Base-by-base conservation (phyloP, 2,329 filamentous ascomycete species). In the Fusarium burgessii region DNA sequence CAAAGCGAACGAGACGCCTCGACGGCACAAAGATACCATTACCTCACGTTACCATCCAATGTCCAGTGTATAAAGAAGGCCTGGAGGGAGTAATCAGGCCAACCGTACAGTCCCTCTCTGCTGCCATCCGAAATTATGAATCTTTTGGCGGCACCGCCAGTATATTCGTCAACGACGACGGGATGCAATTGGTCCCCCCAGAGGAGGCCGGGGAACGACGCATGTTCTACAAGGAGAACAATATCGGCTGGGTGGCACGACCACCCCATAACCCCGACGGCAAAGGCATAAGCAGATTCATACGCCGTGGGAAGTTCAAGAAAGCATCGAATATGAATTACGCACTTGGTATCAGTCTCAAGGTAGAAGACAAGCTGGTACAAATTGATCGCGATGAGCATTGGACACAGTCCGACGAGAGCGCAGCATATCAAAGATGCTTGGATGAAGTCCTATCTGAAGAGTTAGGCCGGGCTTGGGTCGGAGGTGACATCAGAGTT, bases 291-390 rank as follows among this genome's bases (percentile, higher is more conserved):
- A 79, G 79, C 14, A 81, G 81, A 13, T 90, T 90, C 76, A 72
- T 87, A 6, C 83, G 88, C 25, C 83, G 83, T 25, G 88, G 88
- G 36, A 89, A 89, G 71, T 90, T 90, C 82, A 90, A 90, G 80
- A 90, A 90, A 77, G 87, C 88, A 1, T 89, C 86, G 23, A 91
- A 91, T 80, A 91, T 91, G 89, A 91, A 91, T 77, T 91, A 88
- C 63, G 87, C 84, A 2, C 79, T 91, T 27, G 83, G 83, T 47
- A 78, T 89, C 46, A 87, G 85, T 57, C 84, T 85, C 68, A 81
- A 83, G 13, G 84, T 90, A 5, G 89, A 91, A 73, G 83, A 85
- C 20, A 83, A 84, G 36, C 73, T 89, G 15, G 75, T 78, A 9
- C 65, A 36, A 1, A 36, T 51, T 17, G 32, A 8, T 2, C 47